Percentiles rank a stretch among this genome's conserved stretches.
Conservation (phyloP, 208 protist species). For the Novymonas esmeraldas region DNA sequence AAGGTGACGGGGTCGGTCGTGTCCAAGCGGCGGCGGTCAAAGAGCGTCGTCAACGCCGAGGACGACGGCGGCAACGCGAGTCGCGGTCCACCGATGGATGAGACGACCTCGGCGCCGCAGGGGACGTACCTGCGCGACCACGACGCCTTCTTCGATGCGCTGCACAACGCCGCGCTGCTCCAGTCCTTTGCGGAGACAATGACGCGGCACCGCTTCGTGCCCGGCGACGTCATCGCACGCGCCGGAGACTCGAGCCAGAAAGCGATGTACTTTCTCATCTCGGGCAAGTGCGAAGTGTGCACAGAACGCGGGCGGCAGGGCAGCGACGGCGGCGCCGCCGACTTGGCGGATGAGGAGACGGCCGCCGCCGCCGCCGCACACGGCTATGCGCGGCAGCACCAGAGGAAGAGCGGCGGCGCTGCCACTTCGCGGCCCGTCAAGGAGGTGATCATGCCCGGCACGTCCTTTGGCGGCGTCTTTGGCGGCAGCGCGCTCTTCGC, state of each 20-base stretch:
- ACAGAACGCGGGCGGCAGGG: slow-evolving; percentile 20
- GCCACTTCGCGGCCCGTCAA: slow-evolving; percentile 5
- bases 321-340: not conserved
- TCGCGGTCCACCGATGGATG: slow-evolving; percentile 8
- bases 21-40: slow-evolving; percentile 13
- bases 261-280: slow-evolving; percentile 78
- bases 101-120: slow-evolving; percentile 21
- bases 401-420: not conserved
- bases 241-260: slow-evolving; percentile 56
- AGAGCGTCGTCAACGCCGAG: not conserved
- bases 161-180: slow-evolving; percentile 60
- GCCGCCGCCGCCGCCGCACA: not conserved
- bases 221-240: slow-evolving; percentile 66
- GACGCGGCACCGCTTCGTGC: slow-evolving; percentile 48
- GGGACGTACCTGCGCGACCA: slow-evolving; percentile 65
- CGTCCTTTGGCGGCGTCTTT: slow-evolving; percentile 82
- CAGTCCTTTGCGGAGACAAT: slow-evolving; percentile 71
- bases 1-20: slow-evolving; percentile 49
- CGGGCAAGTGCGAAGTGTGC: slow-evolving; percentile 72
- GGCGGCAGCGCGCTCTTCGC: slow-evolving; percentile 53
- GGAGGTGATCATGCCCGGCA: slow-evolving; percentile 44
- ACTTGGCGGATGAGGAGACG: not conserved
- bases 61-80: not conserved
- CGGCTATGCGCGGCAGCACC: not conserved
- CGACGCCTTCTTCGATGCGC: slow-evolving; percentile 53